Evolutionary conservation across 345 rosid genomes (phyloP), one percentile per base, ranked within the genome.

Genomic region (Psidium guajava): DNA sequence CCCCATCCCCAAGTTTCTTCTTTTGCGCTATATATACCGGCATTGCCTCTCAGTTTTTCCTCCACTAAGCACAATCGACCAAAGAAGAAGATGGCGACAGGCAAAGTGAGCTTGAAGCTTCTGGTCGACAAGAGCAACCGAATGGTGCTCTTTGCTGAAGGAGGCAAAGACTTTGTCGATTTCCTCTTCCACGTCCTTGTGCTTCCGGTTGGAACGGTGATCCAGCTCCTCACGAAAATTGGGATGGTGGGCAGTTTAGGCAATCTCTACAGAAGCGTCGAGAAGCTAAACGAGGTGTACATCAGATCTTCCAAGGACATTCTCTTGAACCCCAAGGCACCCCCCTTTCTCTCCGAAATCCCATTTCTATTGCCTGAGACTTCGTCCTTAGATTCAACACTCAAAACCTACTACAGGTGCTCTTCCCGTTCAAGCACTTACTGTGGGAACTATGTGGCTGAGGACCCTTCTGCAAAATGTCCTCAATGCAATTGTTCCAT

Each of bases 51-150:
- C 11, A 16, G 77, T 69, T 16, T 20, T 69, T 69, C 47, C 77
- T 36, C 47, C 77, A 24, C 77, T 32, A 15, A 32, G 44, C 20
- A 10, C 44, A 32, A 16, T 36, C 47, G 24, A 8, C 44, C 77
- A 21, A 69, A 8, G 22, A 16, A 9, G 77, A 32, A 50, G 28
- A 61, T 61, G 74, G 74, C 74, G 21, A 28, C 40, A 14, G 74
- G 57, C 84, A 59, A 87, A 86, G 47, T 51, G 83, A 87, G 80
- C 64, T 87, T 84, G 44, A 82, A 52, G 84, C 42, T 86, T 22
- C 81, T 82, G 11, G 28, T 86, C 9, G 42, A 82, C 84, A 82
- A 13, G 56, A 82, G 53, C 22, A 52, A 61, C 36, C 10, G 27
- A 5, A 74, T 13, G 20, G 73, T 86, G n/a, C 82, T 86, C 10